Evolutionary conservation across 441 rosid species (phyloP).

Genomic region (Erodium texanum): DNA sequence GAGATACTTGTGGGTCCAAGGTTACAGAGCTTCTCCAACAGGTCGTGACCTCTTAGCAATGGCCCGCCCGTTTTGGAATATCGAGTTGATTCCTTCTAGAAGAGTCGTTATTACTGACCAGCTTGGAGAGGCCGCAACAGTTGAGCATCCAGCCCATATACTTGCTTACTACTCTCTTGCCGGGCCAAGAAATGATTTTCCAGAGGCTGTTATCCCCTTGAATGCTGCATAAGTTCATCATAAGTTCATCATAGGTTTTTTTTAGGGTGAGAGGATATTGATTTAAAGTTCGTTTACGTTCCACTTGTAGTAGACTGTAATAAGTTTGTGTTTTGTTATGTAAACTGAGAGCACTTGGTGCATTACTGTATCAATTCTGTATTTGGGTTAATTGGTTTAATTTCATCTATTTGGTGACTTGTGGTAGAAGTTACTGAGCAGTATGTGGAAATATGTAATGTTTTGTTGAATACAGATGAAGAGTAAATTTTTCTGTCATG

Average conservation of each 20-base stretch:
- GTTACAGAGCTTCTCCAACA: conserved; percentile 43
- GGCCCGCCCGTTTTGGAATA: conserved; percentile 92
- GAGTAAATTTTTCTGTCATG: neutral
- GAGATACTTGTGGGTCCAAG: conserved; percentile 91
- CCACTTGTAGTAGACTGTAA: conserved; percentile 23
- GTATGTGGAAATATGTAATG: neutral
- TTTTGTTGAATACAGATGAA: neutral
- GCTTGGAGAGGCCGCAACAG: conserved; percentile 25
- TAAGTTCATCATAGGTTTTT: conserved; percentile 19
- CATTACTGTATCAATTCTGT: conserved; percentile 5
- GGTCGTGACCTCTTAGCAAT: conserved; percentile 52
- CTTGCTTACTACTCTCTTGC: conserved; percentile 88
- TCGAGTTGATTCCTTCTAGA: conserved; percentile 73
- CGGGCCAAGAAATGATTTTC: conserved; percentile 79
- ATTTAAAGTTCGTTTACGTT: conserved; percentile 9
- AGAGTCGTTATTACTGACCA: conserved; percentile 22
- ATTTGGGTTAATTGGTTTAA: conserved; percentile 3
- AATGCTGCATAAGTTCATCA: conserved; percentile 20
- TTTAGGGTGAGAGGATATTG: neutral
- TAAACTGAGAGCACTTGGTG: conserved; percentile 22
- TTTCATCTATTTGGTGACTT: neutral
- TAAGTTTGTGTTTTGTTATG: conserved; percentile 30
- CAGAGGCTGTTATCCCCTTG: conserved; percentile 45
- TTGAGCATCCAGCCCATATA: conserved; percentile 71
- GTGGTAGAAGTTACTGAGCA: neutral